Evolutionary conservation across 2,329 filamentous ascomycete species (phyloP).

Genomic region (Aspergillus sp.): DNA sequence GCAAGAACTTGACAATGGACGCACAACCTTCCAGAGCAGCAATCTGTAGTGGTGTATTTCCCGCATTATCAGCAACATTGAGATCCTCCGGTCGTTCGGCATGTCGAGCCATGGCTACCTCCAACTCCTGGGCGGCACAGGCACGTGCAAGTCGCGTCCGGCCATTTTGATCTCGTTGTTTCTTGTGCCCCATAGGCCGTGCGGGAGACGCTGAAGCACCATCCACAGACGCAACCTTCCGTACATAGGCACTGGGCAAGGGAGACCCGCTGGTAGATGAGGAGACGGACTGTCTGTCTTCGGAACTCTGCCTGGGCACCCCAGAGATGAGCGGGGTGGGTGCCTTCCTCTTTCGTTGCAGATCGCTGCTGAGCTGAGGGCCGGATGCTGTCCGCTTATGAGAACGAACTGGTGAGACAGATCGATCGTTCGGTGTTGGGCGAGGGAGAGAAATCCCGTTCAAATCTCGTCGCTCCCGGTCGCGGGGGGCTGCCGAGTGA

Average conservation of each 20-base stretch:
- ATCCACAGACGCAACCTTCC: constrained; percentile 45
- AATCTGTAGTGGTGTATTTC: constrained; percentile 94
- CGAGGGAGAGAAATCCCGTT: constrained; percentile 31
- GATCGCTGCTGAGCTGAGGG: constrained; percentile 29
- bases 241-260: constrained; percentile 42
- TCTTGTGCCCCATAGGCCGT: constrained; percentile 70
- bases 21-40: constrained; percentile 84
- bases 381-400: constrained; percentile 43
- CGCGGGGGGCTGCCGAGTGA: constrained; percentile 20
- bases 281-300: constrained; percentile 49
- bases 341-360: constrained; percentile 39
- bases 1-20: constrained; percentile 82
- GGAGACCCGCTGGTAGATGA: constrained; percentile 49
- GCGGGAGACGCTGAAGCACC: constrained; percentile 62
- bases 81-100: constrained; percentile 82
- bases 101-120: constrained; percentile 72
- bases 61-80: constrained; percentile 87
- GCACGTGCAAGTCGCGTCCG: constrained; percentile 88
- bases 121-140: constrained; percentile 81
- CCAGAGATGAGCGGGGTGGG: constrained; percentile 46
- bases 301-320: constrained; percentile 46
- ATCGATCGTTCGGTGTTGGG: constrained; percentile 37
- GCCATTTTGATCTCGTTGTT: constrained; percentile 88
- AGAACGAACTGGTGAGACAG: constrained; percentile 38
- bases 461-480: constrained; percentile 30